Conservation (phyloP, 108 stramenopile genomes). For the Chaetoceros muelleri region DNA sequence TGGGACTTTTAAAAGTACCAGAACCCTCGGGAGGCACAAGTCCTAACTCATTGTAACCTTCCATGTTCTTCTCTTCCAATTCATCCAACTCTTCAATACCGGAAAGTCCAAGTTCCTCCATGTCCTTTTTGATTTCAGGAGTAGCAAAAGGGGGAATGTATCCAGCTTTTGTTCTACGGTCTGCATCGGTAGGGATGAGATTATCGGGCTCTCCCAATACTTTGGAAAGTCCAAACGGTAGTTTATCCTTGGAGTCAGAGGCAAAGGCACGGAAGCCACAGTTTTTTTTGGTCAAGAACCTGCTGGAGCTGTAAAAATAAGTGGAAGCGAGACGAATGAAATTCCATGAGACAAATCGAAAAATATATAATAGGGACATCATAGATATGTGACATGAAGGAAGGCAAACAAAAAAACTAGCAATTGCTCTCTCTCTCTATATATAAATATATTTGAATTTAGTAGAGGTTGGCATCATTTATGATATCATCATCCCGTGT, state of each 20-base stretch:
- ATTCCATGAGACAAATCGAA: too few species aligned
- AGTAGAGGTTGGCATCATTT: too few species aligned
- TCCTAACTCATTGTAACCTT: constrained; percentile 83
- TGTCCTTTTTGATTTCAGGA: constrained; percentile 64
- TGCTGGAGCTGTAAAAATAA: too few species aligned
- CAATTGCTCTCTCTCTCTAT: too few species aligned
- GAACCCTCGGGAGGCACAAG: constrained; percentile 80
- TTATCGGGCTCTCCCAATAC: constrained; percentile 75
- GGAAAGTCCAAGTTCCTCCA: constrained; percentile 76
- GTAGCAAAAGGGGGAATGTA: constrained; percentile 63
- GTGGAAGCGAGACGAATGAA: too few species aligned
- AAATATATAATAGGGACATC: too few species aligned
- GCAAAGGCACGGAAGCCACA: constrained; percentile 1
- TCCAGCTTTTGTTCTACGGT: constrained; percentile 43
- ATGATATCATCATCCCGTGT: too few species aligned
- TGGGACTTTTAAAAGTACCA: constrained; percentile 73
- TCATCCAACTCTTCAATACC: constrained; percentile 78
- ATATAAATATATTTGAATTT: too few species aligned
- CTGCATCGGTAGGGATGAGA: constrained; percentile 70
- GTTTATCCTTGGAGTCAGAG: constrained; percentile 19
- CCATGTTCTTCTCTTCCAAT: constrained; percentile 74
- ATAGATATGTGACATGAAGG: too few species aligned
- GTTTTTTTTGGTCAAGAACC: too few species aligned
- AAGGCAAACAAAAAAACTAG: too few species aligned
- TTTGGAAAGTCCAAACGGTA: constrained; percentile 79